Evolutionary conservation across 129 eudicot genomes (phyloP).

Genomic region (Artemisia tridentata): DNA sequence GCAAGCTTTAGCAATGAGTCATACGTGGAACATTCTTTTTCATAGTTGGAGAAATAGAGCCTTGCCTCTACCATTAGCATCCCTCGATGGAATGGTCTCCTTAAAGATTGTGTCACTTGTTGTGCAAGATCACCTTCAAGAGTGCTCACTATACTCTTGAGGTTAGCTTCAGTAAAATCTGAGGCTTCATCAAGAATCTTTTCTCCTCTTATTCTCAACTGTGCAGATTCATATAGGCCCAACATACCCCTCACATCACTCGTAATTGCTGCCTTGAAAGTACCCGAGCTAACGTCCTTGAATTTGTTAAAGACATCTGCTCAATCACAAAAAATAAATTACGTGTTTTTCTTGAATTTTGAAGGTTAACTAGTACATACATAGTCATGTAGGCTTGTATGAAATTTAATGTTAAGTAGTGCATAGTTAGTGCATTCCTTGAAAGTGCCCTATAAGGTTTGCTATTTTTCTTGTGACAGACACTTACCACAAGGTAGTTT

Average conservation of each 20-base stretch:
- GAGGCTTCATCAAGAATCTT: neutral
- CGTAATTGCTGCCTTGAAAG: neutral
- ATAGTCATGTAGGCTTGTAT: too few species aligned
- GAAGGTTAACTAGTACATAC: too few species aligned
- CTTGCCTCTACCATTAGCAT: constrained; percentile 4
- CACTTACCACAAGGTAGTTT: neutral
- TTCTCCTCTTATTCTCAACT: neutral
- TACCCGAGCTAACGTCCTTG: neutral
- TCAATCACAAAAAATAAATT: neutral
- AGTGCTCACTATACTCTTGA: neutral
- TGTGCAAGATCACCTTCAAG: neutral
- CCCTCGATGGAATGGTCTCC: neutral
- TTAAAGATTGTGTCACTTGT: constrained; percentile 1
- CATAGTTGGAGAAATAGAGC: neutral
- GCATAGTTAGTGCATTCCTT: too few species aligned
- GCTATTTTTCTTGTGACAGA: too few species aligned
- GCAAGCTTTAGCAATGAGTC: neutral
- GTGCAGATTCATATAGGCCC: neutral
- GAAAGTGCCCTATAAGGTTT: too few species aligned
- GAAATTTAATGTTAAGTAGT: too few species aligned
- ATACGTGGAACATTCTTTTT: constrained; percentile 1
- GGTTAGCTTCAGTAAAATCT: neutral
- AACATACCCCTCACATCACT: neutral
- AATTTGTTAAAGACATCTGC: constrained; percentile 5
- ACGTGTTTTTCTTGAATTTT: too few species aligned